Percentiles rank a stretch among this genome's conserved stretches.
phyloP scores from a whole-genome alignment of 345 rosid genomes.

The Schrenkiella parvula region DNA sequence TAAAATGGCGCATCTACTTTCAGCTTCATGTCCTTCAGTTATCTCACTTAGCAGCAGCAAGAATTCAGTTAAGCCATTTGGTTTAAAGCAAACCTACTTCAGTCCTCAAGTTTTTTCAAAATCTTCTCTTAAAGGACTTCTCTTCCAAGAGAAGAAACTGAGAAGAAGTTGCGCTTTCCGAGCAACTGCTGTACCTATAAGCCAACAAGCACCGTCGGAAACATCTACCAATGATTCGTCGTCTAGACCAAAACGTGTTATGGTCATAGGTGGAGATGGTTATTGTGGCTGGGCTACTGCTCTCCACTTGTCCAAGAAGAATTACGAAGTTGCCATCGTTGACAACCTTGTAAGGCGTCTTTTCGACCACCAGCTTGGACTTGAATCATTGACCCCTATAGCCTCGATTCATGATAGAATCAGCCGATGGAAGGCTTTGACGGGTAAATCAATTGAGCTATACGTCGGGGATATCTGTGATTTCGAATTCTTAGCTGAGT shows the following conservation, averaged over 20 bases:
- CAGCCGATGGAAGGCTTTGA: constrained; percentile 78
- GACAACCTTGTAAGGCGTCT: constrained; percentile 85
- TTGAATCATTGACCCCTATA: constrained; percentile 83
- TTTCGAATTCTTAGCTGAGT: constrained; percentile 80
- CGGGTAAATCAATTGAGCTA: constrained; percentile 80
- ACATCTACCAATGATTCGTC: constrained; percentile 34
- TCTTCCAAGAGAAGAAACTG: constrained; percentile 31
- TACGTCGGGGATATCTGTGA: constrained; percentile 89
- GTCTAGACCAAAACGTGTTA: constrained; percentile 60
- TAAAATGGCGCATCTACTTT: constrained; percentile 63
- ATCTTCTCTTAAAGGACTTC: constrained; percentile 32
- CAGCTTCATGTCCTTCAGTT: constrained; percentile 54
- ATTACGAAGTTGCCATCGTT: constrained; percentile 76
- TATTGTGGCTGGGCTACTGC: constrained; percentile 99
- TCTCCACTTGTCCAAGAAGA: constrained; percentile 80
- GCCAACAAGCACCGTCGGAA: constrained; percentile 55
- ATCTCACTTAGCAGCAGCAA: constrained; percentile 37
- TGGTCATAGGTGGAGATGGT: constrained; percentile 99
- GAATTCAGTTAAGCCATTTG: constrained; percentile 23
- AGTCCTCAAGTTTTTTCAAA: constrained; percentile 30
- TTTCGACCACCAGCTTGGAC: constrained; percentile 91
- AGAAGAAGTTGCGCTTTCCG: constrained; percentile 32
- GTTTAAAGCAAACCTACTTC: constrained; percentile 30
- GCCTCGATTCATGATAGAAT: constrained; percentile 77
- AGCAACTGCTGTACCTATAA: constrained; percentile 47